Evolutionary conservation across 2,329 filamentous ascomycete genomes (phyloP), one percentile per base, ranked within the genome.

Genomic region (Zymoseptoria tritici): DNA sequence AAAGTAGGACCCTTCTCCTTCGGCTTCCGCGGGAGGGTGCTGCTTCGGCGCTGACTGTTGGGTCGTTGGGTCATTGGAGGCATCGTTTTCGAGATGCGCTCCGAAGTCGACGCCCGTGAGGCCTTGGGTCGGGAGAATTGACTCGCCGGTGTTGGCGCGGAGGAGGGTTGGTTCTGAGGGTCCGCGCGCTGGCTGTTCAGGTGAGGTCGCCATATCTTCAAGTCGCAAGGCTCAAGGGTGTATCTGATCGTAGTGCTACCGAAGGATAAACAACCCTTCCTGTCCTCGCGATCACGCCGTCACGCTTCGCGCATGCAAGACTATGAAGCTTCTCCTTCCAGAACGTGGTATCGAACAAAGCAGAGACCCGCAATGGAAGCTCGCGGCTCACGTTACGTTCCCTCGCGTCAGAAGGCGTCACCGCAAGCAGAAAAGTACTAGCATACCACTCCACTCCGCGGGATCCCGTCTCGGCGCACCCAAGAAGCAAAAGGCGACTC

Each of bases 101-200:
- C 60, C 60, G 56, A 62, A 65, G 57, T 64, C 54, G 20, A 64
- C 60, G 16, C 57, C 62, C 9, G 64, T 59, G 6, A 65, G 55
- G 26, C 55, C 49, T 19, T 61, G 50, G 9, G 59, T 59, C n/a
- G 65, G 65, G 24, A 67, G 29, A 24, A 67, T 58, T n/a, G 59
- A 20, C 2, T 56, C 53, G 3, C 57, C 64, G 6, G 36, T 22
- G 11, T 59, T 53, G 50, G 66, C 60, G 11, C 46, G 56, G 36
- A 62, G 57, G 46, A 59, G 50, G 6, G 57, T 57, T 20, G 62
- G 56, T 49, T 55, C 52, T 9, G 56, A 29, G 49, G 56, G 36
- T 46, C 16, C 36, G 13, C 36, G 36, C 36, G 36, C 13, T 46
- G 36, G 11, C 13, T 22, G 16, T 42, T 29, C 26, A 29, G 26